Evolutionary conservation across 2,329 filamentous ascomycete genomes (phyloP), one percentile per base, ranked within the genome.

Genomic region (Trichoderma citrinoviride): DNA sequence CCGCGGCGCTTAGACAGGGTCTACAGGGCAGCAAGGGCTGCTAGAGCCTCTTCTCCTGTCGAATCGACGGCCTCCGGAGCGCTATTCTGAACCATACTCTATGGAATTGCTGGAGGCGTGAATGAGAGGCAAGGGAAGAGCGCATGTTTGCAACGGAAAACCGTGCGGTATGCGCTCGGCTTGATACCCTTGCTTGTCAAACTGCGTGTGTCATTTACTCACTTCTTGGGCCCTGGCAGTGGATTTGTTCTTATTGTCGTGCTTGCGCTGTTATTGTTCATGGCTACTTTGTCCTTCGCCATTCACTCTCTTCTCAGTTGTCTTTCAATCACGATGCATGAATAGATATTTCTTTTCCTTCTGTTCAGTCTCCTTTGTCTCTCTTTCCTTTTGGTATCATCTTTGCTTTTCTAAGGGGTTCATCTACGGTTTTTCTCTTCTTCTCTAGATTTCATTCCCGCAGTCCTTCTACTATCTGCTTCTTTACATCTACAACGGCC

Each of bases 1-100:
- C 33, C 33, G 33, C n/a, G 40, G 64, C 64, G 64, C 64, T 66
- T 66, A 54, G 25, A 25, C 37, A 5, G 5, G 49, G 19, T 62
- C 58, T 49, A 54, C 58, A 37, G 8, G 15, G 10, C 33, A 14
- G 7, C 8, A 29, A 12, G 33, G 44, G 33, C 25, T 19, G 58
- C 17, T 25, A 12, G 47, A 37, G 25, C 7, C 33, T 14, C 5
- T 14, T 54, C 58, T 62, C 58, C 19, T 21, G 15, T 62, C 58
- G 58, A 62, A 62, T 54, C 58, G 49, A 62, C 58, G 58, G 58
- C 58, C 49, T 54, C 49, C 49, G 25, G 25, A 17, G 25, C 37
- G 25, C 49, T 54, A 54, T 62, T 54, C 19, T 33, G 58, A 53
- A 62, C 25, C 40, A 37, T n/a, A 4, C 23, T 10, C 6, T 8